These are phyloP conservation scores for Glebionis coronaria DNA, from an alignment of 129 eudicot genomes.

Conservation along the genomic window DNA sequence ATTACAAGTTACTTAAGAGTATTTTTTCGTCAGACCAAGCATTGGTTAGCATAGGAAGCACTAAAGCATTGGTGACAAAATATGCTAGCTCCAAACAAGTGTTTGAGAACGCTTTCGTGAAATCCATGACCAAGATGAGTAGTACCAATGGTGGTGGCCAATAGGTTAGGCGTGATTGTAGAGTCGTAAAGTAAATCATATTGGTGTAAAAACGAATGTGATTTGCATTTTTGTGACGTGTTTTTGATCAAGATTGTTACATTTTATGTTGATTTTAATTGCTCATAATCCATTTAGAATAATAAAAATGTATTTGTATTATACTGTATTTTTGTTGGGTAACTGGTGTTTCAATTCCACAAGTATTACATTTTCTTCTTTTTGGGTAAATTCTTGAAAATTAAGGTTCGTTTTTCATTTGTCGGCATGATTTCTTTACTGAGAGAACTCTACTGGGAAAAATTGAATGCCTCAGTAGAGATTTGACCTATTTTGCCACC, in stretches of 20 bases:
- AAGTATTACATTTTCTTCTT: no score
- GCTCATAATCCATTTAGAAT: background rate
- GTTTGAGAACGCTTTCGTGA: conserved; percentile 44
- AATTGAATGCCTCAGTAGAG: no score
- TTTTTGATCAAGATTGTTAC: background rate
- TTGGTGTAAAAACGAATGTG: no score
- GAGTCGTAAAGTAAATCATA: no score
- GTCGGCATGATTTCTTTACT: no score
- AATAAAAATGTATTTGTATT: conserved; percentile 3
- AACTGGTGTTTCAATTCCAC: no score
- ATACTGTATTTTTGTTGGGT: no score
- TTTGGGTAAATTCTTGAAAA: no score
- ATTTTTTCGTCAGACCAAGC: conserved; percentile 47
- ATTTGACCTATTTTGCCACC: no score
- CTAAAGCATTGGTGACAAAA: conserved; percentile 39
- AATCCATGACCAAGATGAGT: conserved; percentile 53
- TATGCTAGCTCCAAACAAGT: conserved; percentile 40
- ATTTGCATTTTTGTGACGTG: background rate
- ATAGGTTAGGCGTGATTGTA: conserved; percentile 41
- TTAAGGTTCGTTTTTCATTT: no score
- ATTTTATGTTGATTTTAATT: background rate
- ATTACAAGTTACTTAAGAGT: no score
- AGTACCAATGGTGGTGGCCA: conserved; percentile 44
- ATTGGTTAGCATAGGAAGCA: conserved; percentile 27
- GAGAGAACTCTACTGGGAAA: no score